These are phyloP conservation scores for Mycena belliarum DNA, from an alignment of 768 basidiomycete genomes.

Conservation along the genomic window DNA sequence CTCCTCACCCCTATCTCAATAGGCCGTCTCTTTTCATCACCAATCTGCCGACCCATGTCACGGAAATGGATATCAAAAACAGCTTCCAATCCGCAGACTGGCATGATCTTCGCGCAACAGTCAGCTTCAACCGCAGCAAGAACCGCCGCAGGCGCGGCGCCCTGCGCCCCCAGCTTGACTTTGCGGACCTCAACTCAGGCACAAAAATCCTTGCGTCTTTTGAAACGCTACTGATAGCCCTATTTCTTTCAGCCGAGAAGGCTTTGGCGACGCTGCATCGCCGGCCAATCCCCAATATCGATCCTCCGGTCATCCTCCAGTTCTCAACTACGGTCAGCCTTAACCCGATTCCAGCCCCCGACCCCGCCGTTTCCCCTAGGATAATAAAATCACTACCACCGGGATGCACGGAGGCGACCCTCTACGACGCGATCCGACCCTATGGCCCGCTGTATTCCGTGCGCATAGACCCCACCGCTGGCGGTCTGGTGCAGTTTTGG, in stretches of 20 bases:
- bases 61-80: not conserved
- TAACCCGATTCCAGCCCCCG: not conserved
- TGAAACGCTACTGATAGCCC: not conserved
- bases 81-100: not conserved
- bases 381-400: constrained; percentile 4
- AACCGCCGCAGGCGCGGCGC: not conserved
- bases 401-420: constrained; percentile 1
- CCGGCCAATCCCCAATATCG: constrained; percentile 2
- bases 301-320: constrained; percentile 4
- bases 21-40: constrained; percentile 1
- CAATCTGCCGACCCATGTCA: not conserved
- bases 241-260: constrained; percentile 15
- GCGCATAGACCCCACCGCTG: constrained; percentile 8
- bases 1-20: not conserved
- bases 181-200: constrained; percentile 2
- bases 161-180: not conserved
- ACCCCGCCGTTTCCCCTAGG: constrained; percentile 6
- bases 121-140: not conserved
- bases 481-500: constrained; percentile 24
- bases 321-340: not conserved
- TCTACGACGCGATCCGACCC: constrained; percentile 16
- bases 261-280: constrained; percentile 16
- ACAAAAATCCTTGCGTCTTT: not conserved
- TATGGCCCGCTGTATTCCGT: constrained; percentile 15
- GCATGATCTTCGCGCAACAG: not conserved